phyloP scores from a whole-genome alignment of 805 yeast species.

The Sungouiozyma ichnusensis region DNA sequence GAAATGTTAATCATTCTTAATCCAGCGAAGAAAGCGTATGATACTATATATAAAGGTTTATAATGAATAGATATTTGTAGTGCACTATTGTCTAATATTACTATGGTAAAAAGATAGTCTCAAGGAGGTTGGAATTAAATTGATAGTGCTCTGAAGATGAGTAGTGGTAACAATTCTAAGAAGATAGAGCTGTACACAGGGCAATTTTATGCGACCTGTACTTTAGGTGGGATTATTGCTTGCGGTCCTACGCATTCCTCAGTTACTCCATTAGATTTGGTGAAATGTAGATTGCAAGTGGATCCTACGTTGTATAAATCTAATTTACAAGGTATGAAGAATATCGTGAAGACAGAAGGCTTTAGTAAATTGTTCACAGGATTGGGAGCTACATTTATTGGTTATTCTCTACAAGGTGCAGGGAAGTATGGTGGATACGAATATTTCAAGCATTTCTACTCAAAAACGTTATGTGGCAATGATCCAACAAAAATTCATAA shows the following conservation, averaged over 20 bases:
- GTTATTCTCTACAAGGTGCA: constrained; percentile 93
- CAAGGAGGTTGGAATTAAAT: no score
- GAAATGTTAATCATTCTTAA: neutral
- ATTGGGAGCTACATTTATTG: constrained; percentile 82
- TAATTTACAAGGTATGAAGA: constrained; percentile 71
- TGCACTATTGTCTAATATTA: no score
- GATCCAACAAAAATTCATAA: constrained; percentile 45
- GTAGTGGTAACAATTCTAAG: neutral
- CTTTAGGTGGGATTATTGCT: constrained; percentile 59
- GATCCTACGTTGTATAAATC: constrained; percentile 60
- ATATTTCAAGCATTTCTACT: constrained; percentile 71
- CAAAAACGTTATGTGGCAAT: constrained; percentile 51
- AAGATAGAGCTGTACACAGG: constrained; percentile 18
- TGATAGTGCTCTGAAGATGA: no score
- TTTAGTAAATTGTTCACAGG: constrained; percentile 72
- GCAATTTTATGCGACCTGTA: constrained; percentile 34
- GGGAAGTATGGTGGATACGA: constrained; percentile 96
- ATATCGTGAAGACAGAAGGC: constrained; percentile 68
- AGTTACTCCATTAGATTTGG: constrained; percentile 87
- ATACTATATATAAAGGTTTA: no score
- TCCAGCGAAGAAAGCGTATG: neutral
- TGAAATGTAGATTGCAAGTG: constrained; percentile 90
- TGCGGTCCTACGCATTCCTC: constrained; percentile 96
- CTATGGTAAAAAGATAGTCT: no score
- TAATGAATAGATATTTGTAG: no score